Evolutionary conservation across 768 basidiomycete species (phyloP).

Genomic region (Clitopilus hobsonii): DNA sequence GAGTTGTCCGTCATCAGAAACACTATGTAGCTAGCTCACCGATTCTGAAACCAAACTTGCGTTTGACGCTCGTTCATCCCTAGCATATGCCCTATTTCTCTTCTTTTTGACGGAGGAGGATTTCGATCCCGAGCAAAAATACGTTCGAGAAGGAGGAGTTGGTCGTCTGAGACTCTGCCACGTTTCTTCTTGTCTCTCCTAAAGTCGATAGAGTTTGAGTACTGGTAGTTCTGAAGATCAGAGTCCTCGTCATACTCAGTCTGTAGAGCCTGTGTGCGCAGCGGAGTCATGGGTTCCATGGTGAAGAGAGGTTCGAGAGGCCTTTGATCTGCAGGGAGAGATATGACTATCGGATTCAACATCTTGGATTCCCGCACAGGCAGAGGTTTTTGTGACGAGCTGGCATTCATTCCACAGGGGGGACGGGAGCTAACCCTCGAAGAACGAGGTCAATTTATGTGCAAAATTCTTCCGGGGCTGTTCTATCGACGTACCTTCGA

Average conservation of each 20-base stretch:
- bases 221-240: constrained; percentile 29
- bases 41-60: constrained; percentile 88
- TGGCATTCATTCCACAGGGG: neutral
- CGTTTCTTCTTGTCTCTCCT: constrained; percentile 66
- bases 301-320: neutral
- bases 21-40: constrained; percentile 33
- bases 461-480: neutral
- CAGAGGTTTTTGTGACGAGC: neutral
- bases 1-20: constrained; percentile 1
- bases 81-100: constrained; percentile 68
- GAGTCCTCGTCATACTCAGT: constrained; percentile 12
- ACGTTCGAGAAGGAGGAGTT: constrained; percentile 70
- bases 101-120: constrained; percentile 65
- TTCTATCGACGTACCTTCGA: neutral
- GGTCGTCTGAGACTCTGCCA: constrained; percentile 74
- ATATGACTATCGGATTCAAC: neutral
- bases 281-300: neutral
- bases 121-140: constrained; percentile 66
- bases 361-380: neutral
- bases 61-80: constrained; percentile 87
- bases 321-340: neutral
- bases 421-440: neutral
- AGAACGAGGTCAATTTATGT: neutral
- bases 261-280: neutral
- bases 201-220: constrained; percentile 22